Conservation (phyloP, 2,329 filamentous ascomycete genomes). For the Aspergillus sp. region DNA sequence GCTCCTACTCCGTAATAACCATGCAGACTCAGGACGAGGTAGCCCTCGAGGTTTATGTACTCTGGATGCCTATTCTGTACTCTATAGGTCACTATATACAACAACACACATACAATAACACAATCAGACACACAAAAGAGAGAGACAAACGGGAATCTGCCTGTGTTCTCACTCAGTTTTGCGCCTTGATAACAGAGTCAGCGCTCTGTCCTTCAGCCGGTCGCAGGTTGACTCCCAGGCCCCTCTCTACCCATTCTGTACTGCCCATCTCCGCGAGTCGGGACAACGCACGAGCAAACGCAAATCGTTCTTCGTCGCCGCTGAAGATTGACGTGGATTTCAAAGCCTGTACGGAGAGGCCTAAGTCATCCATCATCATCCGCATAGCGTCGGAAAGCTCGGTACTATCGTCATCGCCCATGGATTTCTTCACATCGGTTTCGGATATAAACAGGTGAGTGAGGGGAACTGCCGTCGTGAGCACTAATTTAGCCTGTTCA, state of each 20-base stretch:
- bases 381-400: slow-evolving; percentile 61
- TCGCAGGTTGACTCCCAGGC: slow-evolving; percentile 30
- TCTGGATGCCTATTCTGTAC: too few species aligned
- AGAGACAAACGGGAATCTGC: slow-evolving; percentile 12
- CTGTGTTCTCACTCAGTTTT: slow-evolving; percentile 8
- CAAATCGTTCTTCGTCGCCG: slow-evolving; percentile 93
- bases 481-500: slow-evolving; percentile 78
- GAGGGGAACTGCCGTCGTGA: slow-evolving; percentile 80
- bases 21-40: too few species aligned
- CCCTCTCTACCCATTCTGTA: slow-evolving; percentile 86
- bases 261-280: slow-evolving; percentile 88
- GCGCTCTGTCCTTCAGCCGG: too few species aligned
- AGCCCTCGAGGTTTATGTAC: too few species aligned
- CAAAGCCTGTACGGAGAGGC: slow-evolving; percentile 72
- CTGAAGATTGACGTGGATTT: slow-evolving; percentile 82
- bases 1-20: too few species aligned
- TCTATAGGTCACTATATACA: too few species aligned
- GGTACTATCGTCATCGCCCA: slow-evolving; percentile 42
- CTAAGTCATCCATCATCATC: slow-evolving; percentile 77
- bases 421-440: slow-evolving; percentile 56
- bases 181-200: too few species aligned
- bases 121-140: too few species aligned
- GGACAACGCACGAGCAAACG: slow-evolving; percentile 81
- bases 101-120: too few species aligned
- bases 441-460: slow-evolving; percentile 76